These are phyloP conservation scores for Chytriomyces confervae DNA, from an alignment of 192 early-diverging fungal species.

Conservation along the genomic window DNA sequence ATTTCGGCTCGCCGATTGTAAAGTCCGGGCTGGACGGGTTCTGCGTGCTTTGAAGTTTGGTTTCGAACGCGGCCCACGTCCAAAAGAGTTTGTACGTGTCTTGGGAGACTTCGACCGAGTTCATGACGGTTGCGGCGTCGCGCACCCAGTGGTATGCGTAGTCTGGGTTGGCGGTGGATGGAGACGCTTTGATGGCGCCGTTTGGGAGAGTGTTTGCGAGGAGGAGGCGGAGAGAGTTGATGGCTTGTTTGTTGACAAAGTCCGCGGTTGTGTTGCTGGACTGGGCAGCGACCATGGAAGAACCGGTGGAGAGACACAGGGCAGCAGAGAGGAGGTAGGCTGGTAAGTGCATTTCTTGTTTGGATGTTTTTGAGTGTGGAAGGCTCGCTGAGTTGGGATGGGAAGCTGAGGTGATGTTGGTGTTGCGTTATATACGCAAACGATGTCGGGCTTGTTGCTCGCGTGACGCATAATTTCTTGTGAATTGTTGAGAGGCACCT, in stretches of 20 bases:
- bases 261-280: too few species aligned
- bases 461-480: too few species aligned
- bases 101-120: constrained; percentile 22
- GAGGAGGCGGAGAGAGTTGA: not conserved
- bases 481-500: too few species aligned
- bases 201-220: constrained; percentile 31
- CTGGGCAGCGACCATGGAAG: too few species aligned
- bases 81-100: constrained; percentile 41
- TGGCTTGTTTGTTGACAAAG: not conserved
- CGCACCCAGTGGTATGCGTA: constrained; percentile 75
- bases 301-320: too few species aligned
- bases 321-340: too few species aligned
- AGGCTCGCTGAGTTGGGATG: too few species aligned
- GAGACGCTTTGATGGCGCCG: constrained; percentile 30
- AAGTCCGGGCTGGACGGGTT: not conserved
- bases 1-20: constrained; percentile 71
- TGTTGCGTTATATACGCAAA: too few species aligned
- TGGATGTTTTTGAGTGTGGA: too few species aligned
- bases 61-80: constrained; percentile 46
- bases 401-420: too few species aligned
- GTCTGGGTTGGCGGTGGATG: constrained; percentile 51
- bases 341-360: too few species aligned
- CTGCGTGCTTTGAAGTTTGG: constrained; percentile 25
- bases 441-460: too few species aligned
- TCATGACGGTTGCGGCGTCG: constrained; percentile 67